Evolutionary conservation across 306 rosid genomes (phyloP).

Genomic region (Rosa rugosa): DNA sequence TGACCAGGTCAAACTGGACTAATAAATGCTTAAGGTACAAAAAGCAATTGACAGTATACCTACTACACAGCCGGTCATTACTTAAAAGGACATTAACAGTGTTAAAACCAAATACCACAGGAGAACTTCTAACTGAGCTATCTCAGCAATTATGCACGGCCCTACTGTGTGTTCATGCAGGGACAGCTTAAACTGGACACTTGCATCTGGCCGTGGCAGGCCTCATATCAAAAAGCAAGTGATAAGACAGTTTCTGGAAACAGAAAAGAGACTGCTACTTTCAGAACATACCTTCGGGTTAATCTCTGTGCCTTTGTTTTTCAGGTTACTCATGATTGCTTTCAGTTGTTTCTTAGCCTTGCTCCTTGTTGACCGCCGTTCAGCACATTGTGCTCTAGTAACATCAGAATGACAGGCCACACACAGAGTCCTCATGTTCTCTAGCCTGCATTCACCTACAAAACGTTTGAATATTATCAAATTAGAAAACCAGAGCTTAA

Average conservation of each 20-base stretch:
- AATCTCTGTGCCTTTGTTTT: slow-evolving; percentile 25
- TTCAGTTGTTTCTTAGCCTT: slow-evolving; percentile 80
- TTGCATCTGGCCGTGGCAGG: not conserved
- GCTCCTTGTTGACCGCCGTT: slow-evolving; percentile 62
- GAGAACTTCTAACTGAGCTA: not conserved
- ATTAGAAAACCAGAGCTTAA: slow-evolving; percentile 9
- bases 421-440: slow-evolving; percentile 92
- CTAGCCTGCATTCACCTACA: slow-evolving; percentile 85
- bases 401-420: slow-evolving; percentile 89
- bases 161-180: not conserved
- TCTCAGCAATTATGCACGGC: not conserved
- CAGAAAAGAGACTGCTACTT: slow-evolving; percentile 16
- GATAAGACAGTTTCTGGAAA: not conserved
- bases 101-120: not conserved
- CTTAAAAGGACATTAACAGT: not conserved
- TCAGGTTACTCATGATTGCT: slow-evolving; percentile 47
- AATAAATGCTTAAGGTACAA: not conserved
- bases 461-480: slow-evolving; percentile 2
- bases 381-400: slow-evolving; percentile 73
- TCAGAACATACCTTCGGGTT: slow-evolving; percentile 43
- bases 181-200: not conserved
- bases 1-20: not conserved
- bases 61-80: not conserved
- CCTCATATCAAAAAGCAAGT: not conserved
- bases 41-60: too few relatives aligned